Evolutionary conservation across 2,329 filamentous ascomycete genomes (phyloP).

Genomic region (Byssochlamys sp.): DNA sequence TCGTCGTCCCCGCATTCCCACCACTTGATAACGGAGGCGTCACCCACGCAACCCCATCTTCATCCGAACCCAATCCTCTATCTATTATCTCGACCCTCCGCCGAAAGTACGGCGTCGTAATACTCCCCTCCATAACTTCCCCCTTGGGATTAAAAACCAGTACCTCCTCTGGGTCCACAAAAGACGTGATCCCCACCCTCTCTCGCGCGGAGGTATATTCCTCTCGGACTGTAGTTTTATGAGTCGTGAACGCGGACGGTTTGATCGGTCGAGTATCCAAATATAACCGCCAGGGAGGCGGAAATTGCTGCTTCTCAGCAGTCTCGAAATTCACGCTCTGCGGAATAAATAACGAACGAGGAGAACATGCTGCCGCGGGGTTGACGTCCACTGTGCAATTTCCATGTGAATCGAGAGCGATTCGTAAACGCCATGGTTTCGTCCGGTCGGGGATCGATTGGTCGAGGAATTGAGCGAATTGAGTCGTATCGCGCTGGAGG

Average conservation of each 20-base stretch:
- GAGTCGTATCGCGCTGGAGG: conserved; percentile 21
- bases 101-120: conserved; percentile 74
- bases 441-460: conserved; percentile 21
- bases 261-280: conserved; percentile 45
- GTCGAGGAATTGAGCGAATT: conserved; percentile 20
- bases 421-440: conserved; percentile 30
- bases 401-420: conserved; percentile 23
- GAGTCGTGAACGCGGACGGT: conserved; percentile 60
- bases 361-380: conserved; percentile 17
- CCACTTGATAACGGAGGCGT: conserved; percentile 70
- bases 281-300: conserved; percentile 38
- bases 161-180: conserved; percentile 53
- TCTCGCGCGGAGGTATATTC: conserved; percentile 62
- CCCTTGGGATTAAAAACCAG: conserved; percentile 58
- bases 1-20: conserved; percentile 71
- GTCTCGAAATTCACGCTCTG: not conserved
- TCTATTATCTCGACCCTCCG: conserved; percentile 27
- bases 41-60: conserved; percentile 55
- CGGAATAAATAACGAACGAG: conserved; percentile 18
- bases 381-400: conserved; percentile 22
- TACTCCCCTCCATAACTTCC: conserved; percentile 74
- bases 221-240: conserved; percentile 70
- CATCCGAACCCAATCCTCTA: not conserved
- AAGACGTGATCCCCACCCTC: conserved; percentile 46
- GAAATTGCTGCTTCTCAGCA: not conserved